Base-by-base conservation (phyloP, 2,329 filamentous ascomycete genomes). In the Pseudopithomyces maydicus region DNA sequence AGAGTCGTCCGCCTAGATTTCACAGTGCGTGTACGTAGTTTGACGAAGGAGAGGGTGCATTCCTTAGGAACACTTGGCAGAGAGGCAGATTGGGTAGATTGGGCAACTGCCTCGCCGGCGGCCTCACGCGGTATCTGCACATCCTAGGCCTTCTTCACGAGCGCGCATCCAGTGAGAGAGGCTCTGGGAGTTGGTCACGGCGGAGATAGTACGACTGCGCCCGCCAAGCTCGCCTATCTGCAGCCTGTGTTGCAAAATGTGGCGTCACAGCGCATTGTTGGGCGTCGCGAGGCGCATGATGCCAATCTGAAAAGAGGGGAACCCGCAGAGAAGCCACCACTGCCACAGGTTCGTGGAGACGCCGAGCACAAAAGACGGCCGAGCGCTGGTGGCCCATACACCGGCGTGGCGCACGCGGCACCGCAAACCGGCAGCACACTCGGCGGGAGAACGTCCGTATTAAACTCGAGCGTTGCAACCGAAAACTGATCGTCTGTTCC, bases 151-250 rank as follows among this genome's bases (percentile, higher is more conserved):
- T 19, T 26, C 4, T 49, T 39, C 20, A 39, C 46, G 35, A 49
- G 46, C 33, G 46, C 46, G 19, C 35, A 41, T 41, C 22, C 47
- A 50, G 47, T 41, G n/a, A 44, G 38, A 29, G 29, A 26, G 44
- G 44, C 14, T 44, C 48, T 52, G 17, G 26, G 35, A 32, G 29
- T 41, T 51, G 48, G 51, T 23, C n/a, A 32, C 39, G 42, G 52
- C 51, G 41, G 51, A 54, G 46, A 48, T 44, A 46, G 36, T 22
- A 52, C 47, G 65, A 60, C 64, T 65, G 63, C 63, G 66, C 62
- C 64, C 59, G 70, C 67, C 70, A 71, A 72, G 69, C 65, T 72
- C 66, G 69, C 66, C 66, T 67, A 71, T 69, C 64, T 66, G 62
- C 61, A 63, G 60, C 57, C 63, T 70, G 69, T 68, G 70, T 53